phyloP scores from a whole-genome alignment of 805 yeast species.

The Jamesozyma hellenica region DNA sequence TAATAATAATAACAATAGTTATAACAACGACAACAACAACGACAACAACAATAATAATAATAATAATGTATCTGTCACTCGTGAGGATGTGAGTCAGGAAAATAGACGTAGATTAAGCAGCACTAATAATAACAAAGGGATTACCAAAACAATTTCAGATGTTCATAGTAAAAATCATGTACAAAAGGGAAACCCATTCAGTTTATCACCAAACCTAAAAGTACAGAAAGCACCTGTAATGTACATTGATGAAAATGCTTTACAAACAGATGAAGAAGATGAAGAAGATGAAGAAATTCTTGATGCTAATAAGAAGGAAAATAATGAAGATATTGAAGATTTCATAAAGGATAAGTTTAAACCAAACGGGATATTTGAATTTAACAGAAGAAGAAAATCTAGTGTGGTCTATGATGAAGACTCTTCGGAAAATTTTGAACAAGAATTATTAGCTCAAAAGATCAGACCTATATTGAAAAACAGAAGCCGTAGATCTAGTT shows the following conservation, averaged over 20 bases:
- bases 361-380: constrained; percentile 2
- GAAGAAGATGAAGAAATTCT: constrained; percentile 16
- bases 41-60: constrained; percentile 8
- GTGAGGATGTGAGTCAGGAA: too few species aligned
- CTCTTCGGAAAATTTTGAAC: constrained; percentile 12
- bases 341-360: constrained; percentile 1
- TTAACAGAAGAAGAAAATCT: constrained; percentile 16
- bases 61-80: not conserved
- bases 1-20: constrained; percentile 6
- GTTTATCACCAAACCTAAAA: not conserved
- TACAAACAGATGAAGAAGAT: constrained; percentile 28
- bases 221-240: not conserved
- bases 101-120: too few species aligned
- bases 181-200: constrained; percentile 1
- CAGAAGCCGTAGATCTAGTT: constrained; percentile 13
- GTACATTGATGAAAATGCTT: constrained; percentile 35
- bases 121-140: too few species aligned
- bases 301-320: too few species aligned
- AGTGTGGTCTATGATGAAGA: constrained; percentile 21
- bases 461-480: constrained; percentile 9
- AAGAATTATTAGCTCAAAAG: constrained; percentile 10
- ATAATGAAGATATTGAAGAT: constrained; percentile 4
- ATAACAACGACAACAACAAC: constrained; percentile 23
- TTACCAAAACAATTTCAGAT: not conserved
- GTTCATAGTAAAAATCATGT: not conserved